Conservation (phyloP, 306 rosid genomes). For the Morella rubra region DNA sequence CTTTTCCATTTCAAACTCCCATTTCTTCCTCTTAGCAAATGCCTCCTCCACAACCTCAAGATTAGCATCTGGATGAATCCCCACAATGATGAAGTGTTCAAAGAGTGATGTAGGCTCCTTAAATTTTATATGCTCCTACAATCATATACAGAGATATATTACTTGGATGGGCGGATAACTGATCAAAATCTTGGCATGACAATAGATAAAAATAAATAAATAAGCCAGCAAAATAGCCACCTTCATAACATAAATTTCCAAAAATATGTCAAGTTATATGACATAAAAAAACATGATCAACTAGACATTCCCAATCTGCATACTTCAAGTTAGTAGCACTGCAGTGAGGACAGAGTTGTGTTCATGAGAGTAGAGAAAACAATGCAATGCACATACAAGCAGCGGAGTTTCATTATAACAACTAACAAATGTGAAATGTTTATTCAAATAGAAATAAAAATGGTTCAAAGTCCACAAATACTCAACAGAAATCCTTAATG, state of each 20-base stretch:
- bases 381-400: neutral
- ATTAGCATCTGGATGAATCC: constrained; percentile 86
- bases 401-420: neutral
- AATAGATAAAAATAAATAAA: constrained; percentile 26
- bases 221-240: constrained; percentile 16
- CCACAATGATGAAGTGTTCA: constrained; percentile 88
- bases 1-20: constrained; percentile 58
- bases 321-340: neutral
- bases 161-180: constrained; percentile 27
- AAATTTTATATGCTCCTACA: constrained; percentile 61
- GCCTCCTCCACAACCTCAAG: constrained; percentile 65
- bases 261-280: neutral
- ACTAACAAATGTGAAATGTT: neutral
- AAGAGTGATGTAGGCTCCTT: constrained; percentile 81
- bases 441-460: neutral
- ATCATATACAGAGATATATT: constrained; percentile 33
- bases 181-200: constrained; percentile 15
- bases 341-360: neutral
- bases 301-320: neutral
- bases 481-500: neutral
- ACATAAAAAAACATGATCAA: constrained; percentile 1
- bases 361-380: neutral
- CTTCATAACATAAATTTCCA: constrained; percentile 4
- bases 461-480: neutral
- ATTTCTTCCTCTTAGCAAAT: constrained; percentile 69